Percentiles rank a stretch among this genome's conserved stretches.
phyloP scores from a whole-genome alignment of 148 eudicot genomes.

The Fallopia convolvulus region DNA sequence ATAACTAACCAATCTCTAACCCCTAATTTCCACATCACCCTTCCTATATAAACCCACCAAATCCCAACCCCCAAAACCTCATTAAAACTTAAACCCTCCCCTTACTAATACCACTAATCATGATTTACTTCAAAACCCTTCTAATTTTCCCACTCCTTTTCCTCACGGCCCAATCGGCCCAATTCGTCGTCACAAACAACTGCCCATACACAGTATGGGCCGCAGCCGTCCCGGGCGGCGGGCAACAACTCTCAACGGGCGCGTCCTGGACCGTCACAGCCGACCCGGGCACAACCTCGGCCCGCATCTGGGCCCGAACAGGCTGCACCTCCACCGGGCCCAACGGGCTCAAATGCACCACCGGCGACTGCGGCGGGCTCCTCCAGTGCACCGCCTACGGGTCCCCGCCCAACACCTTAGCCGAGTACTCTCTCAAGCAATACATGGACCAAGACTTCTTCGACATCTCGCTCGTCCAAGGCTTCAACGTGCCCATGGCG shows the following conservation, averaged over 20 bases:
- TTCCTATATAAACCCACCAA: not conserved
- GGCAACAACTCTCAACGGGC: slow-evolving; percentile 14
- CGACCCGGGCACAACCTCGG: slow-evolving; percentile 23
- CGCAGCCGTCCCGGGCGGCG: slow-evolving; percentile 40
- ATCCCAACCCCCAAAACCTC: not conserved
- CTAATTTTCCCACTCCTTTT: slow-evolving; percentile 6
- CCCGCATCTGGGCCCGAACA: slow-evolving; percentile 51
- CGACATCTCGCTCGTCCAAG: slow-evolving; percentile 47
- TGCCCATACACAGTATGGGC: slow-evolving; percentile 45
- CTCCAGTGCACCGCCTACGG: slow-evolving; percentile 32
- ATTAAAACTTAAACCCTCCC: not conserved
- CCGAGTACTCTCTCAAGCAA: slow-evolving; percentile 38
- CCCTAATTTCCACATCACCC: not conserved
- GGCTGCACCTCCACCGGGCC: slow-evolving; percentile 29
- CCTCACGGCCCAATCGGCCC: slow-evolving; percentile 28
- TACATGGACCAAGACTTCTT: slow-evolving; percentile 29
- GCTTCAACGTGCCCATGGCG: slow-evolving; percentile 38
- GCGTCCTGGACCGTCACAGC: not conserved
- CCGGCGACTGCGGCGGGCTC: slow-evolving; percentile 45
- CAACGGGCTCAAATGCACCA: slow-evolving; percentile 30
- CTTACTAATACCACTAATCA: not conserved
- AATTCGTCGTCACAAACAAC: slow-evolving; percentile 33
- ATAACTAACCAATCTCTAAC: not conserved
- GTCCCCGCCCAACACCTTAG: slow-evolving; percentile 35
- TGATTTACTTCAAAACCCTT: not conserved